Conservation (phyloP, 2,329 filamentous ascomycete species). For the Aspergillus latus region DNA sequence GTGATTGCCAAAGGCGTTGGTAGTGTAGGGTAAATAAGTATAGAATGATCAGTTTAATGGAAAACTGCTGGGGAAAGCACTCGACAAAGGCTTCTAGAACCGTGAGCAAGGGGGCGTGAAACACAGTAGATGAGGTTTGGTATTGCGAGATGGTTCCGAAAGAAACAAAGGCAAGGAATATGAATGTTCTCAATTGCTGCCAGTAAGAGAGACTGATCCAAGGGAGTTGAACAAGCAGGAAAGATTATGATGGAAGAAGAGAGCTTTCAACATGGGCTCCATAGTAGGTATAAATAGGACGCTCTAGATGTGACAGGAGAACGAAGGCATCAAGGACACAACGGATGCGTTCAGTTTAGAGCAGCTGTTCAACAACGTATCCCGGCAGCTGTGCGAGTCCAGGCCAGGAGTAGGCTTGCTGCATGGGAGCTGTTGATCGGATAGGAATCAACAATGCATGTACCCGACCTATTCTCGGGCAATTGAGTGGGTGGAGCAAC, state of each 20-base stretch:
- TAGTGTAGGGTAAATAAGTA: not conserved
- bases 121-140: conserved; percentile 4
- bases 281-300: conserved; percentile 26
- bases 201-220: not conserved
- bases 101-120: conserved; percentile 14
- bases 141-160: not conserved
- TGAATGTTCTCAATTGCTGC: not conserved
- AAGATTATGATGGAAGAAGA: conserved; percentile 11
- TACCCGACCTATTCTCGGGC: conserved; percentile 21
- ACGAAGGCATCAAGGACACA: conserved; percentile 12
- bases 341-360: conserved; percentile 17
- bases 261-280: conserved; percentile 15
- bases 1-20: not conserved
- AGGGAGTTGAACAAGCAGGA: not conserved
- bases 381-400: conserved; percentile 20
- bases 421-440: conserved; percentile 18
- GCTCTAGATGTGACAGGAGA: conserved; percentile 17
- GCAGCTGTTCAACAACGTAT: conserved; percentile 14
- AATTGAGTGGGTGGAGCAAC: conserved; percentile 21
- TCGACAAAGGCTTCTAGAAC: conserved; percentile 1
- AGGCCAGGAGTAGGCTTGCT: conserved; percentile 19
- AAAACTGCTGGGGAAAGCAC: not conserved
- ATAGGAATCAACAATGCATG: conserved; percentile 18
- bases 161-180: conserved; percentile 1
- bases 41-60: not conserved